Base-by-base conservation (phyloP, 2,329 filamentous ascomycete genomes). In the Pseudomassariella vexata region DNA sequence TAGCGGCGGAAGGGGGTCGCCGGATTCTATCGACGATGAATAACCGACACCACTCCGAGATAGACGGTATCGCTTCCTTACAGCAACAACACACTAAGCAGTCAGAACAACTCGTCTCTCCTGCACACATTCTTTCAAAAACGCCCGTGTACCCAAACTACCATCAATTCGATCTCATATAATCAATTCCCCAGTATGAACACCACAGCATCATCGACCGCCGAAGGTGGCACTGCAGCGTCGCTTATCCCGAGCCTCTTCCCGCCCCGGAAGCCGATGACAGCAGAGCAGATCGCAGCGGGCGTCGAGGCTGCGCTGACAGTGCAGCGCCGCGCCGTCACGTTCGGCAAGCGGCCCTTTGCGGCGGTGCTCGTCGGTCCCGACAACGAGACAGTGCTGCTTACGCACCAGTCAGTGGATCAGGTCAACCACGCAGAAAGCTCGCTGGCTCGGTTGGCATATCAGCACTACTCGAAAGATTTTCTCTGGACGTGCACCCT, bases 391-490 rank as follows among this genome's bases (percentile, higher is more conserved):
- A 68, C 65, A 1, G 52, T 68, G 14, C 50, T 73, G 2, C 53
- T 70, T 30, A 59, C 57, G 19, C 69, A 70, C 39, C 63, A 65
- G 43, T 68, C 65, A 16, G 55, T 73, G 19, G 67, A 67, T 23
- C 67, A 72, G 42, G 65, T 73, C 29, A 65, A 70, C 38, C 69
- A 73, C 41, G 68, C 69, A 11, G 69, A 73, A 48, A 60, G 59
- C 29, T 63, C 63, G 24, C 55, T 73, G 5, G 68, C 67, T 2
- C 61, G 66, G 20, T 55, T 71, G 19, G 65, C 68, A 1, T 62
- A 68, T 11, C 47, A 53, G 5, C 68, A 73, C 41, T 72, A 64
- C 42, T 51, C 59, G 3, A 63, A 65, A 38, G 55, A 59, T 10
- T 73, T 65, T 41, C 56, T 73, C 3, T 65, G 63, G 52, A 46